These are phyloP conservation scores for Leptoxyphium fumago DNA, from an alignment of 2,329 filamentous ascomycete genomes.

Conservation along the genomic window DNA sequence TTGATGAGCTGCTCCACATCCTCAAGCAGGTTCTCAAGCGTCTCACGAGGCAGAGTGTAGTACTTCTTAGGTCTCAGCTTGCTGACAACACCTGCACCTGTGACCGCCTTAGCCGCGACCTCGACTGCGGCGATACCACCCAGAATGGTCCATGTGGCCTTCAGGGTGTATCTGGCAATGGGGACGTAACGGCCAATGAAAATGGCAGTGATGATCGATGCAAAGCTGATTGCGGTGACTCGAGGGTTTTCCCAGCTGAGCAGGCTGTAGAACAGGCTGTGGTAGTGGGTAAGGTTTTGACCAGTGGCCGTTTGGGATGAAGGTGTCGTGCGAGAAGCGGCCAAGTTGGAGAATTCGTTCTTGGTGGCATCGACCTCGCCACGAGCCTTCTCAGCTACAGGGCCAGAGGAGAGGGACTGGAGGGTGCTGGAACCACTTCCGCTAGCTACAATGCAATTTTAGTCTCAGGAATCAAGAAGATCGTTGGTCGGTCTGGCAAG, in stretches of 20 bases:
- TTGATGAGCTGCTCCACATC: slow-evolving; percentile 51
- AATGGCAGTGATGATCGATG: slow-evolving; percentile 41
- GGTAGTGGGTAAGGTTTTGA: slow-evolving; percentile 51
- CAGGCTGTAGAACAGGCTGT: slow-evolving; percentile 51
- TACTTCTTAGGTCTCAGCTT: slow-evolving; percentile 49
- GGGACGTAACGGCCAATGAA: slow-evolving; percentile 49
- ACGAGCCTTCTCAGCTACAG: slow-evolving; percentile 42
- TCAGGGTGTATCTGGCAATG: slow-evolving; percentile 46
- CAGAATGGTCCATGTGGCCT: slow-evolving; percentile 42
- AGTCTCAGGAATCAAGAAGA: slow-evolving; percentile 24
- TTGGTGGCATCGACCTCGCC: slow-evolving; percentile 41
- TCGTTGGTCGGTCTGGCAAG: not conserved
- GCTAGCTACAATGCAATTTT: slow-evolving; percentile 32
- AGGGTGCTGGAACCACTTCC: slow-evolving; percentile 35
- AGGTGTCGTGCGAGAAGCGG: slow-evolving; percentile 37
- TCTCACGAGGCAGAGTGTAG: slow-evolving; percentile 51
- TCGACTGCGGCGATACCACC: slow-evolving; percentile 45
- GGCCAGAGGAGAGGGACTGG: slow-evolving; percentile 36
- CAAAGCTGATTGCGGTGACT: slow-evolving; percentile 47
- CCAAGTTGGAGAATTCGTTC: slow-evolving; percentile 44
- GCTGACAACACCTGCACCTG: slow-evolving; percentile 44
- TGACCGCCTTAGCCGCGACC: slow-evolving; percentile 38
- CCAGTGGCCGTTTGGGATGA: slow-evolving; percentile 42
- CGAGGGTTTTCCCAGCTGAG: slow-evolving; percentile 54
- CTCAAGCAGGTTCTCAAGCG: slow-evolving; percentile 44